Conservation (phyloP, 495 filamentous ascomycete genomes). For the Penicillium paradoxum region DNA sequence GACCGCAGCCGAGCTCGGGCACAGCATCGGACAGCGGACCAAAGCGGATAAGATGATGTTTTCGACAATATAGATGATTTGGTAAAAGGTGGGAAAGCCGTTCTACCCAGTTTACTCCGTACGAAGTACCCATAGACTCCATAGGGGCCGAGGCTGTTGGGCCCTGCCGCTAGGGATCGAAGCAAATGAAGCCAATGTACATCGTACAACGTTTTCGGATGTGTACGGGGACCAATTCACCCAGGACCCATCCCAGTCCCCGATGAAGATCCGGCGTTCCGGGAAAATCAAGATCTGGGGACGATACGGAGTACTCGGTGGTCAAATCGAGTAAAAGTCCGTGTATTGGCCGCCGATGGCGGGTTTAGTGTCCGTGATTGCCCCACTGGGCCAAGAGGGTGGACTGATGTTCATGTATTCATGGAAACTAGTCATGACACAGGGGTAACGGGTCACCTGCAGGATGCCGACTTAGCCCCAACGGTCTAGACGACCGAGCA, state of each 20-base stretch:
- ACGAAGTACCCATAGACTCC: no score
- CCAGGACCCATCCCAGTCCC: neutral
- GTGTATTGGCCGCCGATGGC: slow-evolving; percentile 3
- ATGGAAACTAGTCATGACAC: neutral
- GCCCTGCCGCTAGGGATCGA: no score
- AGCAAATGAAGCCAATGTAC: no score
- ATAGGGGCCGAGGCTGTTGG: no score
- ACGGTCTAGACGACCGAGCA: neutral
- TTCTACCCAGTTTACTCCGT: no score
- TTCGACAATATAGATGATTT: no score
- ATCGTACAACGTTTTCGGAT: no score
- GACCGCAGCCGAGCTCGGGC: no score
- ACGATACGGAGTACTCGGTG: slow-evolving; percentile 8
- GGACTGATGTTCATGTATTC: slow-evolving; percentile 8
- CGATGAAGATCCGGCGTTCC: slow-evolving; percentile 11
- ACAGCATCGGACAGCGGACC: no score
- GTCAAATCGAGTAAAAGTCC: slow-evolving; percentile 10
- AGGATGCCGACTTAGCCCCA: neutral
- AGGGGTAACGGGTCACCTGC: slow-evolving; percentile 8
- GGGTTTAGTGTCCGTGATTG: neutral
- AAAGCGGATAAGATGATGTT: no score
- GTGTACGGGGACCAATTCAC: no score
- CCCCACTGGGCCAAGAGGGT: slow-evolving; percentile 9
- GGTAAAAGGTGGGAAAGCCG: no score
- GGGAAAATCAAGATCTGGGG: slow-evolving; percentile 10